phyloP scores from a whole-genome alignment of 352 stramenopile species.

The Phytophthora sojae region DNA sequence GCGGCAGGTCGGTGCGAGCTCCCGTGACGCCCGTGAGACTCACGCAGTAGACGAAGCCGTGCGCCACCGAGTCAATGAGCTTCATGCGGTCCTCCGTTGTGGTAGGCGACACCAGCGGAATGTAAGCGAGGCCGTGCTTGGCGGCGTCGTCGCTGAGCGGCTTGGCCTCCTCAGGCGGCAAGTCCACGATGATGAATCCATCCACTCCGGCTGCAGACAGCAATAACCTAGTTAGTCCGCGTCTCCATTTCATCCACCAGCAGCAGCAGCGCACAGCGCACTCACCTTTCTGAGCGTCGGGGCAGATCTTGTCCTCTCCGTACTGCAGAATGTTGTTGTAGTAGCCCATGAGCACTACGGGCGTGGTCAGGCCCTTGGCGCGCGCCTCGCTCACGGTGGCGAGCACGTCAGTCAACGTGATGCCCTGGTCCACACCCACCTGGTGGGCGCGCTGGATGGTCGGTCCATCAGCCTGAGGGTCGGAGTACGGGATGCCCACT shows the following conservation, averaged over 20 bases:
- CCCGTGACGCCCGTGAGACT: conserved; percentile 95
- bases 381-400: conserved; percentile 93
- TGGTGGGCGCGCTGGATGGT: conserved; percentile 97
- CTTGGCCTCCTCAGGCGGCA: conserved; percentile 95
- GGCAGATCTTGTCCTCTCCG: conserved; percentile 92
- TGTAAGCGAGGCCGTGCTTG: conserved; percentile 94
- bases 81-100: conserved; percentile 95
- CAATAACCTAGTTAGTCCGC: conserved; percentile 8
- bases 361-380: conserved; percentile 91
- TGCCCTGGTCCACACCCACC: conserved; percentile 95
- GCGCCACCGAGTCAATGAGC: conserved; percentile 71
- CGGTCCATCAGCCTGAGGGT: conserved; percentile 98
- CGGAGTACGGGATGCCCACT: conserved; percentile 97
- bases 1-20: conserved; percentile 88
- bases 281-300: conserved; percentile 75
- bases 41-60: conserved; percentile 91
- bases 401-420: conserved; percentile 94
- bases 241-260: neutral
- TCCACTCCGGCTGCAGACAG: conserved; percentile 85
- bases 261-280: conserved; percentile 10
- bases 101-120: conserved; percentile 97
- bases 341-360: conserved; percentile 99
- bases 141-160: conserved; percentile 92
- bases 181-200: conserved; percentile 99
- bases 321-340: conserved; percentile 99